Percentiles rank a stretch among this genome's conserved stretches.
Conservation (phyloP, 164 flowering plant species). For the Cinnamomum chago region DNA sequence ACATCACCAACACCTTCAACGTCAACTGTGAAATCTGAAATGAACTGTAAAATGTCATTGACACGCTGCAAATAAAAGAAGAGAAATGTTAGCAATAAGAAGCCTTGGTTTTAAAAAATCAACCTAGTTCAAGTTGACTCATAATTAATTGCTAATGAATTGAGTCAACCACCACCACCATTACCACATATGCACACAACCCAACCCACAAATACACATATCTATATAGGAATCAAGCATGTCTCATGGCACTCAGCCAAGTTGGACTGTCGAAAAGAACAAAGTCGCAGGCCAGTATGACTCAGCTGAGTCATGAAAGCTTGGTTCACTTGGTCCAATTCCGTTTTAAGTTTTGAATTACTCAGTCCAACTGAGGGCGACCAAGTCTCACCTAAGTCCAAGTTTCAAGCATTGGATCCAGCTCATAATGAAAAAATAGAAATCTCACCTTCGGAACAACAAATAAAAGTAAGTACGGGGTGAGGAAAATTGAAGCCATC, state of each 20-base stretch:
- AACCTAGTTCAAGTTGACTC: too few species aligned
- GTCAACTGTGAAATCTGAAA: constrained; percentile 73
- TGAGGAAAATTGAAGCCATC: constrained; percentile 93
- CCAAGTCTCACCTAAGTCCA: background rate
- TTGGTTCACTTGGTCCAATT: background rate
- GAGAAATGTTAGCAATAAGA: background rate
- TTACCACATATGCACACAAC: too few species aligned
- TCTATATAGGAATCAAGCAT: too few species aligned
- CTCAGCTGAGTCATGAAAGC: background rate
- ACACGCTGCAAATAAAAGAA: constrained; percentile 66
- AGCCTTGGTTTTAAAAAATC: background rate
- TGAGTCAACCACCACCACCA: too few species aligned
- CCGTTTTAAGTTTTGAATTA: too few species aligned
- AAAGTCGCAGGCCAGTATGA: background rate
- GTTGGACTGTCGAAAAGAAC: background rate
- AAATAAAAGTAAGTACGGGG: constrained; percentile 81
- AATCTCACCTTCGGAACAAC: constrained; percentile 75
- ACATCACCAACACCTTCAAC: constrained; percentile 98
- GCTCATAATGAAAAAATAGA: background rate
- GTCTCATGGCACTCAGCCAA: background rate
- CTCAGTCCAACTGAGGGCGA: background rate
- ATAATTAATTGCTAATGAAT: too few species aligned
- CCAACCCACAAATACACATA: too few species aligned
- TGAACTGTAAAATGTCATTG: constrained; percentile 86
- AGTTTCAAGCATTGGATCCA: background rate